A percentile compares a stretch with the other conserved stretches of the same genome.
These are phyloP conservation scores for Desmodesmus armatus DNA, from an alignment of 139 green algal genomes.

Conservation along the genomic window DNA sequence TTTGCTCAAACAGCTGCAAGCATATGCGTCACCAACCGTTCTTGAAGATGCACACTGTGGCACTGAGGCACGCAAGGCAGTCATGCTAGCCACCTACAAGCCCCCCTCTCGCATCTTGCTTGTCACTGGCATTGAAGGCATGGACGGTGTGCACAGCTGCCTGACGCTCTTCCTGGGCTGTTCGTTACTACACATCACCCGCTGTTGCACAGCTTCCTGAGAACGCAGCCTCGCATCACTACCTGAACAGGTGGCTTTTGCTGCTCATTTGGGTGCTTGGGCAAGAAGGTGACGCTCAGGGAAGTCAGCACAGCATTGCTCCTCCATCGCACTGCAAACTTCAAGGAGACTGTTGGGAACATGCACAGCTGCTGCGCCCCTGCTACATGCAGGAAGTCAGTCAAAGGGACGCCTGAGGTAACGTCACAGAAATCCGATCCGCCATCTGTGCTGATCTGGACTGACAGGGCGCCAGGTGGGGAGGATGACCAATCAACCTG, in stretches of 20 bases:
- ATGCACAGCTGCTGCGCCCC: neutral
- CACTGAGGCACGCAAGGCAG: no score
- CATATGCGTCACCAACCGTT: no score
- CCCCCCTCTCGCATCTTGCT: no score
- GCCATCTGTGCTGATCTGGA: neutral
- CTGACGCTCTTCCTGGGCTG: no score
- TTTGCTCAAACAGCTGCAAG: no score
- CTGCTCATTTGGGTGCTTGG: neutral
- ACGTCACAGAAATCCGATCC: neutral
- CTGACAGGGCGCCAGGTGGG: neutral
- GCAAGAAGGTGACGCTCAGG: neutral
- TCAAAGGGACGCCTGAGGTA: neutral
- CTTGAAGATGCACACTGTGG: no score
- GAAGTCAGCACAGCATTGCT: neutral
- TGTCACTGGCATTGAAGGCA: no score
- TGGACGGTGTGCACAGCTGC: no score
- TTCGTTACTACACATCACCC: no score
- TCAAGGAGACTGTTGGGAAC: constrained; percentile 4
- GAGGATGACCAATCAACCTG: neutral
- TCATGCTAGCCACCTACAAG: no score
- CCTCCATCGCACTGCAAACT: neutral
- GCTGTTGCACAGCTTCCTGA: no score
- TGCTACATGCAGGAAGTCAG: constrained; percentile 9
- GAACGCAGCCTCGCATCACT: no score
- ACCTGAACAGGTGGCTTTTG: neutral